Evolutionary conservation across 257 asterid genomes (phyloP), one percentile per base, ranked within the genome.

Genomic region (Verbena officinalis): DNA sequence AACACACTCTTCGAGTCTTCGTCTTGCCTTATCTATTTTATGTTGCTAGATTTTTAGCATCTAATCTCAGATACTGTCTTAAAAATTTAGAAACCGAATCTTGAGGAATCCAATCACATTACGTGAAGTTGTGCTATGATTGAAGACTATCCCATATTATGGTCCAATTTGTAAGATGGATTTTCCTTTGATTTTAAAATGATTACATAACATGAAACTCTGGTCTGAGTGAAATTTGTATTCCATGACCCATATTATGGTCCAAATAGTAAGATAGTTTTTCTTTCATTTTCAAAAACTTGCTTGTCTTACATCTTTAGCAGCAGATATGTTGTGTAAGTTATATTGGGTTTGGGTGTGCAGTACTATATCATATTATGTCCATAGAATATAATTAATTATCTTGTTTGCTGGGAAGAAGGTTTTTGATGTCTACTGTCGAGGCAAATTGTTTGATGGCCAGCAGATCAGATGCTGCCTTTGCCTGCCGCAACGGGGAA

Each of bases 331-430:
- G 13, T 53, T 45, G 22, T 56, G 50, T 15, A 15, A 57, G 67
- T 58, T 31, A 30, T 23, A n/a, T n/a, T n/a, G n/a, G n/a, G n/a
- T n/a, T n/a, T n/a, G n/a, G n/a, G n/a, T n/a, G n/a, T n/a, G n/a
- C 61, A 54, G 67, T 23, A 30, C 67, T 38, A 44, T 62, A 43
- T 43, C 42, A 40, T 56, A 53, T 55, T 67, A 22, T 62, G 56
- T 64, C 54, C 67, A 17, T 14, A 43, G 55, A 56, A 45, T 66
- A 63, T 59, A 62, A n/a, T n/a, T n/a, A n/a, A 59, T 75, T 73
- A 59, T 60, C 33, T 57, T 58, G 57, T 68, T 68, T 44, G 65
- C 55, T 75, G 71, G 42, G 31, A 30, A 51, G n/a, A n/a, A 64
- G 64, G 40, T 10, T 38, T 24, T 60, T 48, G 71, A 70, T 69